Percentiles rank a stretch among this genome's conserved stretches.
Evolutionary conservation across 768 basidiomycete species (phyloP).

Genomic region (Rhodotorula diobovata): DNA sequence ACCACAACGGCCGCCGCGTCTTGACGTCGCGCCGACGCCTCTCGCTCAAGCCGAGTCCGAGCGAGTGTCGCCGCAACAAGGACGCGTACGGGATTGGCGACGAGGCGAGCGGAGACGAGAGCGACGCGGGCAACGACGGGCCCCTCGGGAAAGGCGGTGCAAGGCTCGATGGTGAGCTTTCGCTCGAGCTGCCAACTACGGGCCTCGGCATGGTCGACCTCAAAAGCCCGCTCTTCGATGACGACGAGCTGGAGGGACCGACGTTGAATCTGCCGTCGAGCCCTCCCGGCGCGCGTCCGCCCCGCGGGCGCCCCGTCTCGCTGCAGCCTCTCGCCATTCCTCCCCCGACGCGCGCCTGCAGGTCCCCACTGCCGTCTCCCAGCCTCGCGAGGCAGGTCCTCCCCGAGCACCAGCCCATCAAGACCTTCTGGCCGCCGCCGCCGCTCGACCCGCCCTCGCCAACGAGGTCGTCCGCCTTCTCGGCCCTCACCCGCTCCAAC

Average conservation of each 20-base stretch:
- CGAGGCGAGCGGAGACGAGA: background rate
- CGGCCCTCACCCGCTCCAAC: background rate
- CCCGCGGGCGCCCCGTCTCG: no score
- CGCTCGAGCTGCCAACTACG: no score
- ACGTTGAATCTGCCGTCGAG: no score
- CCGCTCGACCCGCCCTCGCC: conserved; percentile 2
- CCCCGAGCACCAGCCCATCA: conserved; percentile 9
- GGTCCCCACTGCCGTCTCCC: background rate
- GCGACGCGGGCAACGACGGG: background rate
- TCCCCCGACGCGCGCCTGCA: background rate
- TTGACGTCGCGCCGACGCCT: background rate
- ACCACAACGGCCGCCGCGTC: conserved; percentile 2
- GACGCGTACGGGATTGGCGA: conserved; percentile 5
- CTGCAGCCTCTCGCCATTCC: background rate
- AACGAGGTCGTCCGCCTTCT: background rate
- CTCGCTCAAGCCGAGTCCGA: background rate
- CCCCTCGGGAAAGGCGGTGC: background rate
- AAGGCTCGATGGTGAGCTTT: background rate
- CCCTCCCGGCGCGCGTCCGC: no score
- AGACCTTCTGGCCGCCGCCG: background rate
- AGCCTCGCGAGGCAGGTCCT: background rate
- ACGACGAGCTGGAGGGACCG: no score
- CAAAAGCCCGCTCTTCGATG: no score
- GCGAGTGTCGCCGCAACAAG: background rate
- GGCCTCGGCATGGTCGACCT: no score